Base-by-base conservation (phyloP, 148 eudicot species). In the Rhododendron williamsianum region DNA sequence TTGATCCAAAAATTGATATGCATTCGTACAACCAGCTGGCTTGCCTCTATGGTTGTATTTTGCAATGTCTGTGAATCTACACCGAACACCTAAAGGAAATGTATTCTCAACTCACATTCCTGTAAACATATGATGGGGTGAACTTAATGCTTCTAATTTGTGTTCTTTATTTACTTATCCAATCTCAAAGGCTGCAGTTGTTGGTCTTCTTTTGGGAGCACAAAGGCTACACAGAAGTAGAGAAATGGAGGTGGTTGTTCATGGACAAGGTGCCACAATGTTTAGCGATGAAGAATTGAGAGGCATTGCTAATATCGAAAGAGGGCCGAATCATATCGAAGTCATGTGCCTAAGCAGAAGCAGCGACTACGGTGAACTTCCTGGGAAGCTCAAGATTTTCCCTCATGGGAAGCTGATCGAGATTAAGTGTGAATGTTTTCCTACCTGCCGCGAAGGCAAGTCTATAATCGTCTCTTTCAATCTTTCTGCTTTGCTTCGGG, bases 311-410 rank as follows among this genome's bases (percentile, higher is more conserved):
- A 27, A 48, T 0, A 78, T 78, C n/a, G 10, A 78, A 78, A 78
- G 8, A 48, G 19, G 58, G 6, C 21, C 36, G 2, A 27, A 46
- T 27, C 48, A 45, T 46, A 13, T 78, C 16, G 35, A 78, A 78
- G 56, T 78, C 19, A 1, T 2, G 56, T 78, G 58, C 30, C 4
- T 78, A 11, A 9, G 48, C 8, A 78, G 45, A 48, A 78, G 36
- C 0, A 12, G 15, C 27, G 9, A 4, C 19, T 9, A 4, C 1
- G 81, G 81, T n/a, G 81, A 78, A 49, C 18, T 3, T 45, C 1
- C 81, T 25, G 81, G 81, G 38, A 78, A 51, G 81, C 38, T 78
- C 12, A 78, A 78, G 38, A 46, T 46, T 25, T 48, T 78, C 52
- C 35, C 35, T 0, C 2, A 78, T 9, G 81, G 81, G 13, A 78